Evolutionary conservation across 352 stramenopile genomes (phyloP), one percentile per base, ranked within the genome.

Genomic region (Pythium brassicae): DNA sequence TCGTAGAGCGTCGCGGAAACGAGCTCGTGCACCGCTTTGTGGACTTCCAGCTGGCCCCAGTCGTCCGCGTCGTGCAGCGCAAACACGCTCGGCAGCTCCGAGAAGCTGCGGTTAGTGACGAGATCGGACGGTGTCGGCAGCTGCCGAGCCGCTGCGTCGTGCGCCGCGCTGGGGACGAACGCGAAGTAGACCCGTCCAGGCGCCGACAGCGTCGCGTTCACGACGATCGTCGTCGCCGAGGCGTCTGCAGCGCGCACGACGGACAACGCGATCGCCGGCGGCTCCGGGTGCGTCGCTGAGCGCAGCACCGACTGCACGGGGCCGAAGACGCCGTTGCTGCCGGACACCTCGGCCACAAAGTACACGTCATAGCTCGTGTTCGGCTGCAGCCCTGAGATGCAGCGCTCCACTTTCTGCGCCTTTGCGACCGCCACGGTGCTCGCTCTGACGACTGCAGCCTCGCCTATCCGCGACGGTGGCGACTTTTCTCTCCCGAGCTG

Each of bases 321-420:
- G 8, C 83, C 83, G 51, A 84, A 94, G 11, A 94, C 81, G 4
- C 81, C 83, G 44, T 94, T 92, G 62, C 83, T 94, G 34, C 73
- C 72, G 12, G 73, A 71, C 20, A 90, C 83, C 45, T 94, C 81
- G 14, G 76, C 72, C 10, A 94, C 82, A 62, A 94, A 86, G 67
- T 86, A 91, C 58, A 92, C 81, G 39, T 92, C 82, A 64, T 91
- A 94, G 67, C 69, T 89, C 23, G 67, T 80, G 50, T 92, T 91
- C 0, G 78, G 23, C 11, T 48, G 22, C 14, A 94, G 58, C 0
- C 73, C 65, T 8, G 65, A 25, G 1, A 92, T 65, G 2, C 61
- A 32, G 22, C 63, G 72, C 53, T 82, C 77, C 2, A 90, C 50
- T 25, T 87, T 86, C 44, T 87, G 71, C 6, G 81, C 76, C 25